Conservation (phyloP, 2,329 filamentous ascomycete genomes). For the Dactylella cylindrospora region DNA sequence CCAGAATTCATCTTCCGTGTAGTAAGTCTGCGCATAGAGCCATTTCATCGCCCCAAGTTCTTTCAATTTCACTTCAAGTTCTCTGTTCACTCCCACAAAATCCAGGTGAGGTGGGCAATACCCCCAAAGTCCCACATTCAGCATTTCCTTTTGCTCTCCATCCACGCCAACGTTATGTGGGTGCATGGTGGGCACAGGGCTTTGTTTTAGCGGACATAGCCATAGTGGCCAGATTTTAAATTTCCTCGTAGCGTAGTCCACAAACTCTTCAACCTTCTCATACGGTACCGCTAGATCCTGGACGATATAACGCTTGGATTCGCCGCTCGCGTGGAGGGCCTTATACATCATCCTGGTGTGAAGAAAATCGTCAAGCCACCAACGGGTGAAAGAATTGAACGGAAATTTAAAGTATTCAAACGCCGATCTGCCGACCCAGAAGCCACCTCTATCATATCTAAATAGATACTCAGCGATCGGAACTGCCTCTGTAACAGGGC, state of each 20-base stretch:
- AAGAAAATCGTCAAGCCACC: constrained; percentile 63
- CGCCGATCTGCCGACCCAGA: constrained; percentile 66
- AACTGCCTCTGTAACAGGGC: constrained; percentile 57
- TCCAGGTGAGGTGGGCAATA: constrained; percentile 52
- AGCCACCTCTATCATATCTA: constrained; percentile 69
- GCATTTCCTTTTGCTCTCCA: constrained; percentile 52
- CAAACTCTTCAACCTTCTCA: constrained; percentile 34
- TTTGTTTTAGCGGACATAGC: constrained; percentile 58
- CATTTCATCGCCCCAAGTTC: constrained; percentile 68
- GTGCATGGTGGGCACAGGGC: constrained; percentile 53
- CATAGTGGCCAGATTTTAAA: constrained; percentile 61
- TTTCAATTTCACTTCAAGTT: constrained; percentile 62
- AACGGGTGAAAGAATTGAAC: constrained; percentile 66
- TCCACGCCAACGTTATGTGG: constrained; percentile 14
- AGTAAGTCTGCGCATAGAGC: constrained; percentile 70
- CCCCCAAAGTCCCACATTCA: constrained; percentile 69
- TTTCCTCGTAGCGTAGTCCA: constrained; percentile 55
- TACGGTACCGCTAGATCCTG: constrained; percentile 43
- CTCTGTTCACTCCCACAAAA: constrained; percentile 61
- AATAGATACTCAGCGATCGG: constrained; percentile 69
- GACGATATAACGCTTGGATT: constrained; percentile 55
- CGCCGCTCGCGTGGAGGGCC: constrained; percentile 64
- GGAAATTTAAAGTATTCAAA: constrained; percentile 67
- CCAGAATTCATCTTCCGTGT: constrained; percentile 70
- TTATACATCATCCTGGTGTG: constrained; percentile 67